Base-by-base conservation (phyloP, 495 filamentous ascomycete species). In the Mytilinidion resinicola region DNA sequence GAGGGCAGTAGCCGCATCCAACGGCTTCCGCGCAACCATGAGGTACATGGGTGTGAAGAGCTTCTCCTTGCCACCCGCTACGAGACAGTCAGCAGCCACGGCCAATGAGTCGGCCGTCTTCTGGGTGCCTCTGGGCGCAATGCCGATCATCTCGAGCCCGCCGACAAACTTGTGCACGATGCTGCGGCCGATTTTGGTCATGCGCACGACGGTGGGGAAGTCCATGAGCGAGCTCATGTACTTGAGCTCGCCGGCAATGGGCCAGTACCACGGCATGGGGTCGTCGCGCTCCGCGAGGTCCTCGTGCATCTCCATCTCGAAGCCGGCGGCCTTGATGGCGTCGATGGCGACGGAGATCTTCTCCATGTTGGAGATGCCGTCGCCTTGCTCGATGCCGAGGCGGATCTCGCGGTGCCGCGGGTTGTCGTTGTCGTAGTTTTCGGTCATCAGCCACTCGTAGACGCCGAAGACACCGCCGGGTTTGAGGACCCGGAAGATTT, bases 391-490 rank as follows among this genome's bases (percentile, higher is more conserved):
- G 66, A 98, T 98, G 64, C 88, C 92, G 21, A 96, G 84, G 57
- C 93, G 89, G 70, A 97, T 91, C 65, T 85, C 82, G 60, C 91
- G 86, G 79, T 98, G 93, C 67, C 86, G 83, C 14, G 87, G 69
- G 78, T 97, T 90, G 53, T 85, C 73, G 69, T 93, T 92, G 77
- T 98, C 87, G 77, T 96, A 98, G 2, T 85, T 76, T 66, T 96
- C 92, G 39, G 92, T 96, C 93, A 98, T 98, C 62, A 98, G 79
- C 95, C 95, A 98, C 74, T 98, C 93, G 78, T 97, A 97, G 38
- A 97, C 93, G 68, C 93, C 93, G 67, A 98, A 98, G 54, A 88
- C 80, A 68, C 93, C 93, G 51, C 95, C 93, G 47, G 93, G 93
- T 81, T 97, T 98, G 50, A 98, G 78, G 42, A 97, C 93, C 34